Percentiles rank a stretch among this genome's conserved stretches.
phyloP scores from a whole-genome alignment of 768 basidiomycete species.

The Lactarius hengduanensis region DNA sequence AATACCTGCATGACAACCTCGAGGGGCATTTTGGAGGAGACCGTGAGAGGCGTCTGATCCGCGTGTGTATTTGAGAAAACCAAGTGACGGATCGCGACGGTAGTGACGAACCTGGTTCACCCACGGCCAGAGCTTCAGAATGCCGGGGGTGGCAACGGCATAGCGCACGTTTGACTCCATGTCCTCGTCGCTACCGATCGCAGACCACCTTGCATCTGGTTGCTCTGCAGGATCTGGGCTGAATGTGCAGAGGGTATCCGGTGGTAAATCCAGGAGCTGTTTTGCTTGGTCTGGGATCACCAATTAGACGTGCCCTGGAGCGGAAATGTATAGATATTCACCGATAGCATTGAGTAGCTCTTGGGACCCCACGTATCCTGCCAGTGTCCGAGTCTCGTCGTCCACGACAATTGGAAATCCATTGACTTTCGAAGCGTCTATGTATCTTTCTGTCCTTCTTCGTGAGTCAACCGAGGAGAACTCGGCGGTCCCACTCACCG shows the following conservation, averaged over 20 bases:
- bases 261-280: slow-evolving; percentile 56
- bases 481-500: slow-evolving; percentile 49
- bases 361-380: slow-evolving; percentile 86
- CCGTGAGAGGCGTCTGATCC: slow-evolving; percentile 85
- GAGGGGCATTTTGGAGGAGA: slow-evolving; percentile 86
- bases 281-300: slow-evolving; percentile 62
- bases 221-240: slow-evolving; percentile 49
- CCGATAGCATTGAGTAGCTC: slow-evolving; percentile 87
- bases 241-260: slow-evolving; percentile 75
- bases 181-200: slow-evolving; percentile 65
- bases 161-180: slow-evolving; percentile 64
- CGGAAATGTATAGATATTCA: slow-evolving; percentile 33
- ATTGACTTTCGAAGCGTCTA: slow-evolving; percentile 74
- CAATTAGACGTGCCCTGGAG: slow-evolving; percentile 4
- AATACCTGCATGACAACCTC: slow-evolving; percentile 98
- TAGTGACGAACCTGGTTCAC: slow-evolving; percentile 77
- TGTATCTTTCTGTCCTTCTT: slow-evolving; percentile 54
- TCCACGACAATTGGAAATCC: slow-evolving; percentile 88
- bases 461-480: not conserved
- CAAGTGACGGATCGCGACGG: slow-evolving; percentile 3
- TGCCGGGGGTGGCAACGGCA: slow-evolving; percentile 53
- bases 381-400: slow-evolving; percentile 56
- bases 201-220: slow-evolving; percentile 47
- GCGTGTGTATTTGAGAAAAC: slow-evolving; percentile 9
- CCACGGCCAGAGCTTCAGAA: slow-evolving; percentile 80